These are phyloP conservation scores for Leishmania lainsoni DNA, from an alignment of 208 protist species.

Conservation along the genomic window DNA sequence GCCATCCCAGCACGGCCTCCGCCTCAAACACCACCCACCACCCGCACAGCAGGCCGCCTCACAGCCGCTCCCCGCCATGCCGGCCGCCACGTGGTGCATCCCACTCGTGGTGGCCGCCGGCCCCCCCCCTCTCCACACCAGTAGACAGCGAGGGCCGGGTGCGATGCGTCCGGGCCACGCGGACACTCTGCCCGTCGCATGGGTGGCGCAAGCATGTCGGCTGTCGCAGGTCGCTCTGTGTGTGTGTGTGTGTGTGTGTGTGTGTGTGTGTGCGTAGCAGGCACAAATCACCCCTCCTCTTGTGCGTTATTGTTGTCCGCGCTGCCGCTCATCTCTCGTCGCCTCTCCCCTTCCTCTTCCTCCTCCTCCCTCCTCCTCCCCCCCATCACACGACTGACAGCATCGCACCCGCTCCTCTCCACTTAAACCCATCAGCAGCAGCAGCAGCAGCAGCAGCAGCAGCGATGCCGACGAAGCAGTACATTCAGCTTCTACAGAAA, in stretches of 20 bases:
- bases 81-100: background rate
- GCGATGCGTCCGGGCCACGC: no score
- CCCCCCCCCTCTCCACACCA: background rate
- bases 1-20: no score
- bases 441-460: background rate
- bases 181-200: no score
- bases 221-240: background rate
- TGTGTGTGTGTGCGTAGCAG: background rate
- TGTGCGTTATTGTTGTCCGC: background rate
- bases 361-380: background rate
- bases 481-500: conserved; percentile 62
- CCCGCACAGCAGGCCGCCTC: no score
- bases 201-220: background rate
- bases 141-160: no score
- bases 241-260: background rate
- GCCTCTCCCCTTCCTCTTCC: background rate
- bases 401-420: background rate
- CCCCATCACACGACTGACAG: background rate
- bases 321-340: background rate
- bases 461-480: conserved; percentile 42
- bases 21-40: no score
- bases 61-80: background rate
- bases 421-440: background rate
- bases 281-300: conserved; percentile 10
- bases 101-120: conserved; percentile 9